Conservation (phyloP, 1,284 basidiomycete genomes). For the Peniophora sp. region DNA sequence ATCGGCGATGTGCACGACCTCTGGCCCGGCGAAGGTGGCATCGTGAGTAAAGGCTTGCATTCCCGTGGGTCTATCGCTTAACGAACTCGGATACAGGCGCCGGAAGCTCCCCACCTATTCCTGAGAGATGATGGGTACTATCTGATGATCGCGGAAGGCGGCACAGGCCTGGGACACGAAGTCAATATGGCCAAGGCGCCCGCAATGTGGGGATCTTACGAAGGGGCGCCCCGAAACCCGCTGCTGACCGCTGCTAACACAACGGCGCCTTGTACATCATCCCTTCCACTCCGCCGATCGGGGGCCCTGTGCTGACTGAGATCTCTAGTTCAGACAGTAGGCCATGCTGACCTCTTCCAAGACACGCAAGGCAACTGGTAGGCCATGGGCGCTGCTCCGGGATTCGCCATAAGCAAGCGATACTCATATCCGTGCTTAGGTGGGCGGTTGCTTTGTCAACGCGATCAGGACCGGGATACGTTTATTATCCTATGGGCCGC, state of each 20-base stretch:
- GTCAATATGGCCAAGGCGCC: slow-evolving; percentile 23
- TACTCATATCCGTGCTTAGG: not conserved
- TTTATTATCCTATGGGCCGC: slow-evolving; percentile 18
- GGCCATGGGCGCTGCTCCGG: not conserved
- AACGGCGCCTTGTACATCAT: slow-evolving; percentile 14
- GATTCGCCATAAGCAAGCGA: not conserved
- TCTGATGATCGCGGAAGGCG: slow-evolving; percentile 23
- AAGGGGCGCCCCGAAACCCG: slow-evolving; percentile 15
- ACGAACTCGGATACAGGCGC: slow-evolving; percentile 12
- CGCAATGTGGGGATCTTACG: slow-evolving; percentile 18
- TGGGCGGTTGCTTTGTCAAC: slow-evolving; percentile 18
- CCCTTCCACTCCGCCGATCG: not conserved
- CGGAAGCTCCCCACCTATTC: slow-evolving; percentile 22
- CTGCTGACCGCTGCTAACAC: slow-evolving; percentile 19
- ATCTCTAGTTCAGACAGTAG: slow-evolving; percentile 18
- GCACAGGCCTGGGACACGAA: slow-evolving; percentile 24
- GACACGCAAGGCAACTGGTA: slow-evolving; percentile 19
- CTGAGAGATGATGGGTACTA: slow-evolving; percentile 19
- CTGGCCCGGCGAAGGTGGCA: slow-evolving; percentile 29
- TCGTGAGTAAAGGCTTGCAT: slow-evolving; percentile 9
- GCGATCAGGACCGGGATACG: slow-evolving; percentile 11
- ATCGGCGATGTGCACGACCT: slow-evolving; percentile 18
- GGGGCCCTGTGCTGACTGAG: not conserved
- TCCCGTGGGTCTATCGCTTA: not conserved
- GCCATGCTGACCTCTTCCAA: slow-evolving; percentile 20